Percentiles rank a stretch among this genome's conserved stretches.
These are phyloP conservation scores for Pseudoneurospora amorphoporcata DNA, from an alignment of 495 filamentous ascomycete species.

Conservation along the genomic window DNA sequence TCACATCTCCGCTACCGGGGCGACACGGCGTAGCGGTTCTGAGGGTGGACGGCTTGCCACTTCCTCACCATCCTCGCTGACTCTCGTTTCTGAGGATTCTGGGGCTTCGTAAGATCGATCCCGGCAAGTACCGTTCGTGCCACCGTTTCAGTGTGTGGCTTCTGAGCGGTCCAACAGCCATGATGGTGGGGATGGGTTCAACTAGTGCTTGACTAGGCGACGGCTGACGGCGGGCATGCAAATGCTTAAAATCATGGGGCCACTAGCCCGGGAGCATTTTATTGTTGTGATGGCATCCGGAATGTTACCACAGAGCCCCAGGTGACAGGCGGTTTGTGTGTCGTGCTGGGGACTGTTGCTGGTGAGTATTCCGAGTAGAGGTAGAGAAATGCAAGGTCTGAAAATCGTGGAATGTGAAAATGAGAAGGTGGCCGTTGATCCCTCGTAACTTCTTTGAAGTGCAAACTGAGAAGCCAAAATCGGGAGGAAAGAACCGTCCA, in stretches of 20 bases:
- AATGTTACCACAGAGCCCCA: background rate
- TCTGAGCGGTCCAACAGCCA: background rate
- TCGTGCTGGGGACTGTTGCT: background rate
- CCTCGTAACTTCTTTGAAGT: background rate
- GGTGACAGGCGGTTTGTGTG: background rate
- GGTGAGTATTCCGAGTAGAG: background rate
- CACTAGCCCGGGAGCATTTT: background rate
- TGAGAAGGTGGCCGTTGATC: background rate
- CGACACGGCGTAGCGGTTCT: background rate
- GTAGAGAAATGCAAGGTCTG: background rate
- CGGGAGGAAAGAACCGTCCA: background rate
- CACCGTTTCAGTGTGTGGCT: background rate
- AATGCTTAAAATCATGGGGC: background rate
- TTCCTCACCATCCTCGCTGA: background rate
- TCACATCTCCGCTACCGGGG: background rate
- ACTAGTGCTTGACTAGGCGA: background rate
- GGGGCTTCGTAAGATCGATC: background rate
- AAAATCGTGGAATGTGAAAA: background rate
- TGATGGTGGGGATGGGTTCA: background rate
- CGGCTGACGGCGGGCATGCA: background rate
- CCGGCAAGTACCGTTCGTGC: background rate
- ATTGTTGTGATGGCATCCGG: background rate
- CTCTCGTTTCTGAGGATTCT: background rate
- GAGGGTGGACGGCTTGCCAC: background rate
- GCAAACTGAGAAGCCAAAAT: background rate